A percentile compares a stretch with the other conserved stretches of the same genome.
Evolutionary conservation across 2,329 filamentous ascomycete genomes (phyloP).

Genomic region (Mariannaea elegans): DNA sequence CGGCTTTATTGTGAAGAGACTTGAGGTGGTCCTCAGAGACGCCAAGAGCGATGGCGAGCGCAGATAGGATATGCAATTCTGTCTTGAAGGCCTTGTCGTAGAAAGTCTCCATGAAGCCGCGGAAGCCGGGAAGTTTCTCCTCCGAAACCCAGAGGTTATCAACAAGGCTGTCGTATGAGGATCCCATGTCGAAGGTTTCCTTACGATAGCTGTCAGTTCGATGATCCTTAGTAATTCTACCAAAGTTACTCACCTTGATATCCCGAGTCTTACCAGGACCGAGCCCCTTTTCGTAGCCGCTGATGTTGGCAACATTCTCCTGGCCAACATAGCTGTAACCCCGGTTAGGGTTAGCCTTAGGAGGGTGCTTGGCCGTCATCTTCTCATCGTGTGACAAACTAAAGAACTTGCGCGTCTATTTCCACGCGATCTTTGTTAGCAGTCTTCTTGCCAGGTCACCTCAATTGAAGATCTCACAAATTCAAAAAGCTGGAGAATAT

Average conservation of each 20-base stretch:
- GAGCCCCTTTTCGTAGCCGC: slow-evolving; percentile 49
- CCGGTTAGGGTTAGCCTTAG: slow-evolving; percentile 47
- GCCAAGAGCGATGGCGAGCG: slow-evolving; percentile 78
- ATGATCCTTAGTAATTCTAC: background rate
- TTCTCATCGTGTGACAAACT: slow-evolving; percentile 43
- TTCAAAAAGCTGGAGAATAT: slow-evolving; percentile 34
- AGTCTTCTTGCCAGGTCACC: accelerated
- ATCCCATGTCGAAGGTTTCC: slow-evolving; percentile 52
- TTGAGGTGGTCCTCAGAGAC: slow-evolving; percentile 77
- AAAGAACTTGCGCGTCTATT: slow-evolving; percentile 43
- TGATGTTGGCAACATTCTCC: slow-evolving; percentile 47
- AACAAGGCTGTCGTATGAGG: slow-evolving; percentile 41
- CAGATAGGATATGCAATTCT: slow-evolving; percentile 78
- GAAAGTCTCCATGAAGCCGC: slow-evolving; percentile 60
- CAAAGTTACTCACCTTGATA: slow-evolving; percentile 31
- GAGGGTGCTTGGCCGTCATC: slow-evolving; percentile 43
- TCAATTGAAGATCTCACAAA: slow-evolving; percentile 12
- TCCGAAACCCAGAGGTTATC: slow-evolving; percentile 43
- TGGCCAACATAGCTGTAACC: slow-evolving; percentile 48
- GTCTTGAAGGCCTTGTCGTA: slow-evolving; percentile 74
- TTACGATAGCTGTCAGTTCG: slow-evolving; percentile 42
- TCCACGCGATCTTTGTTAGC: too few species aligned
- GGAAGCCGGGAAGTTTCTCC: slow-evolving; percentile 34
- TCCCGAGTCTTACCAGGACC: slow-evolving; percentile 65
- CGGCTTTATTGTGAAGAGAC: slow-evolving; percentile 60